Evolutionary conservation across 1,284 basidiomycete genomes (phyloP).

Genomic region (Sporisorium graminicola): DNA sequence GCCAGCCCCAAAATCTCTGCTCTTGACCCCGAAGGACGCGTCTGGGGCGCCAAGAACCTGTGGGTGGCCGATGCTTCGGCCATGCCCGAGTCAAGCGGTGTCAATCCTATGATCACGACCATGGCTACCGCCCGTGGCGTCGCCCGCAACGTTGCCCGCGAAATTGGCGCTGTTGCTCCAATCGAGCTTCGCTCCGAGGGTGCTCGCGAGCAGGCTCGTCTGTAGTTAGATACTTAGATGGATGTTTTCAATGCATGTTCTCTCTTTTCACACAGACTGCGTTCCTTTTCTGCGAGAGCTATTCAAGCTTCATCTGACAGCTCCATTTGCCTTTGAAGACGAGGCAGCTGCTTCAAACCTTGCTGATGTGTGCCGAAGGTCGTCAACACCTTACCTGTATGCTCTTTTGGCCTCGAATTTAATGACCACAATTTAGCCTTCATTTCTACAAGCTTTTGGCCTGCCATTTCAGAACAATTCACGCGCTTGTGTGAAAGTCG

Average conservation of each 20-base stretch:
- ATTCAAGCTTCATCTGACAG: background rate
- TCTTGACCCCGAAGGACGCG: slow-evolving; percentile 70
- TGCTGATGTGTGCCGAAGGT: too few relatives aligned
- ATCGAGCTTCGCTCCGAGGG: slow-evolving; percentile 21
- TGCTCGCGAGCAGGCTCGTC: slow-evolving; percentile 25
- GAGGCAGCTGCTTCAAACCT: too few relatives aligned
- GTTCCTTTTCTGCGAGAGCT: background rate
- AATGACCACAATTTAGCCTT: too few relatives aligned
- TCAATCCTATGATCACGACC: slow-evolving; percentile 73
- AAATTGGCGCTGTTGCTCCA: slow-evolving; percentile 58
- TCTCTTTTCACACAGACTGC: background rate
- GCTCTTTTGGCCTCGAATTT: too few relatives aligned
- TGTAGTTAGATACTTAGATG: slow-evolving; percentile 25
- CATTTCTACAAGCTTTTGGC: too few relatives aligned
- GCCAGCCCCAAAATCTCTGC: slow-evolving; percentile 66
- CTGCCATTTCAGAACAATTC: too few relatives aligned
- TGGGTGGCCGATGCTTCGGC: slow-evolving; percentile 72
- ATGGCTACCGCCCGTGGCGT: slow-evolving; percentile 65
- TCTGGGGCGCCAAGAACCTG: slow-evolving; percentile 71
- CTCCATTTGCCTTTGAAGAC: too few relatives aligned
- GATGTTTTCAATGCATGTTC: background rate
- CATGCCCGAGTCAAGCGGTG: slow-evolving; percentile 71
- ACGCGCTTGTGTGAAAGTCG: too few relatives aligned
- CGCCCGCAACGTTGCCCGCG: slow-evolving; percentile 64
- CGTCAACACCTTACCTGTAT: too few relatives aligned